Base-by-base conservation (phyloP, 306 rosid genomes). In the Hippophae rhamnoides region DNA sequence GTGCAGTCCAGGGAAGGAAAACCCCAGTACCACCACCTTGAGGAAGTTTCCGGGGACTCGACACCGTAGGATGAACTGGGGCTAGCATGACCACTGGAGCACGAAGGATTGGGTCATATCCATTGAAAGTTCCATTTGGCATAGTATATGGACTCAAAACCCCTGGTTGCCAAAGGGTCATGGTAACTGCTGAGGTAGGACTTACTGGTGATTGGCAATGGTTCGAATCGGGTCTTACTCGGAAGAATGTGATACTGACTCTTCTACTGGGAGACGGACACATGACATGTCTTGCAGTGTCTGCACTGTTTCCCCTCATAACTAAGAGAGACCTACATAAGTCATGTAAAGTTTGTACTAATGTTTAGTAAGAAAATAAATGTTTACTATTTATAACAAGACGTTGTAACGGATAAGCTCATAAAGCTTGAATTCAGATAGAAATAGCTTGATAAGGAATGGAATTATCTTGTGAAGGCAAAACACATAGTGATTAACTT, bases 281-380 rank as follows among this genome's bases (percentile, higher is more conserved):
- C 86, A 89, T 93, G 59, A 93, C 99, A n/a, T 93, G 99, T 61
- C 97, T 80, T 43, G 99, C 95, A 87, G 79, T 89, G 74, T 93
- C 99, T 52, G 89, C 86, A 63, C 99, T 89, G 83, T 93, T 86
- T 63, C 99, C 99, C 64, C 99, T 93, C 99, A 89, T 84, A 68
- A 89, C 97, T 14, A 93, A 13, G 60, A 93, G 86, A 47, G 95
- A 86, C 76, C 99, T 93, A 78, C 67, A 75, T 55, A 55, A 47
- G 41, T 8, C 25, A 73, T 53, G 10, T 60, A 43, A 47, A 9
- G 10, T 47, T 54, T 12, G 10, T 43, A 10, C 10, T 46, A 10
- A 4, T 31, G 38, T 31, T 31, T 31, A 31, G 38, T 31, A 31
- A 31, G 38, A 31, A 31, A 31, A 31, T 31, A 1, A 31, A 31